A percentile compares a stretch with the other conserved stretches of the same genome.
phyloP scores from a whole-genome alignment of 176 grass and related monocot genomes.

The Rhipidocladum racemiflorum region DNA sequence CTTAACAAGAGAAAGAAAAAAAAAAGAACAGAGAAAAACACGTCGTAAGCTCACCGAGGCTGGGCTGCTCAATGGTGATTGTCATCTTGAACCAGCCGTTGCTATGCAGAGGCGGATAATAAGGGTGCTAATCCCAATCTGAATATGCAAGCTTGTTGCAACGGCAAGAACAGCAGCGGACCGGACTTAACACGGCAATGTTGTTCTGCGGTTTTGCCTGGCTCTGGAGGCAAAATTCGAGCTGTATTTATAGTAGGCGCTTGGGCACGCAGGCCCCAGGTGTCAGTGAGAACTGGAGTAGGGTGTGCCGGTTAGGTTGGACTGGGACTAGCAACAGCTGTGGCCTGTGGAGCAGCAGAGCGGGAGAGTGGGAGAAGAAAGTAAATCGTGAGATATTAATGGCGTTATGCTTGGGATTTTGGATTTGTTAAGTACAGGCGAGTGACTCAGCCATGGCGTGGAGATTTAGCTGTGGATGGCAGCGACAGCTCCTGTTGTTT shows the following conservation, averaged over 20 bases:
- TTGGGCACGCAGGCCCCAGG: background rate
- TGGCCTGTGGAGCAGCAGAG: background rate
- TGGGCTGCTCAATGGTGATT: conserved; percentile 59
- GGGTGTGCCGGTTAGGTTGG: background rate
- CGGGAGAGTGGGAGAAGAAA: background rate
- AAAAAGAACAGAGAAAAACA: background rate
- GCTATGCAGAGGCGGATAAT: too few species aligned
- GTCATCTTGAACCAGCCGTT: conserved; percentile 47
- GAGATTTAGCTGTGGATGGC: conserved; percentile 19
- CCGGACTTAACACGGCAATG: background rate
- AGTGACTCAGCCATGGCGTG: conserved; percentile 68
- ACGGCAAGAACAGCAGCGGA: background rate
- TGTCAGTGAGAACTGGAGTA: background rate
- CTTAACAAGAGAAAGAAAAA: background rate
- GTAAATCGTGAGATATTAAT: background rate
- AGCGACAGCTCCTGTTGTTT: background rate
- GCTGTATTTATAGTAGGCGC: conserved; percentile 27
- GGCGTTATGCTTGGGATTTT: background rate
- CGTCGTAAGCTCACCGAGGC: conserved; percentile 37
- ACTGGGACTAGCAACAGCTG: background rate
- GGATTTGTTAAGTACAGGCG: background rate
- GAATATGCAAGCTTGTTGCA: background rate
- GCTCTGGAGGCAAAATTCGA: background rate
- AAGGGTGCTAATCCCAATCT: too few species aligned
- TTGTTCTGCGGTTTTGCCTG: background rate